Conservation (phyloP, 805 yeast species). For the Henningerozyma blattae region DNA sequence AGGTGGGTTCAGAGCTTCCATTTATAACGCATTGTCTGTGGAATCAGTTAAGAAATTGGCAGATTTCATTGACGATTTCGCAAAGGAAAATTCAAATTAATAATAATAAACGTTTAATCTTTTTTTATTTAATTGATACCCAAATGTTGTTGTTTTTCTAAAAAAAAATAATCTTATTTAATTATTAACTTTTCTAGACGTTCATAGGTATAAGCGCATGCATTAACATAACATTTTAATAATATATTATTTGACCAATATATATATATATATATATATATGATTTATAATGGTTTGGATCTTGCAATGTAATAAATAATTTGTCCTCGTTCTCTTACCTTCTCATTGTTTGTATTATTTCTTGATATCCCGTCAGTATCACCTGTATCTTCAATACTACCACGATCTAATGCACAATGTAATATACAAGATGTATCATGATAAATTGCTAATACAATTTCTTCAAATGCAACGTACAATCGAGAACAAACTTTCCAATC, state of each 20-base stretch:
- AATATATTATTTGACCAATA: too few species aligned
- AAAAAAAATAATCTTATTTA: too few species aligned
- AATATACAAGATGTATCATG: constrained; percentile 48
- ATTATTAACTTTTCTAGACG: too few species aligned
- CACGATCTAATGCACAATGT: constrained; percentile 54
- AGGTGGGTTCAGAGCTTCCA: constrained; percentile 91
- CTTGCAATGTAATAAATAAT: constrained; percentile 45
- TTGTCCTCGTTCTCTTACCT: constrained; percentile 42
- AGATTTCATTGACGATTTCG: constrained; percentile 50
- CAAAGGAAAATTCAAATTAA: constrained; percentile 31
- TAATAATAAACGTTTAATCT: too few species aligned
- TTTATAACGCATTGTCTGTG: constrained; percentile 75
- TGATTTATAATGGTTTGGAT: constrained; percentile 15
- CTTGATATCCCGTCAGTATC: not conserved
- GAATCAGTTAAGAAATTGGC: constrained; percentile 47
- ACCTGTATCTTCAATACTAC: constrained; percentile 10
- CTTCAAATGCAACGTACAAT: constrained; percentile 49
- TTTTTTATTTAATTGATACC: too few species aligned
- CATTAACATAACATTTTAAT: too few species aligned
- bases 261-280: not conserved
- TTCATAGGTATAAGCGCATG: too few species aligned
- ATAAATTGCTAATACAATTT: constrained; percentile 46
- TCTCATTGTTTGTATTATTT: constrained; percentile 7
- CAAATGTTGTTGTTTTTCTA: too few species aligned
- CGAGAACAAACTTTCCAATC: constrained; percentile 62